Evolutionary conservation across 108 stramenopile genomes (phyloP).

Genomic region (Cafeteria roenbergensis): DNA sequence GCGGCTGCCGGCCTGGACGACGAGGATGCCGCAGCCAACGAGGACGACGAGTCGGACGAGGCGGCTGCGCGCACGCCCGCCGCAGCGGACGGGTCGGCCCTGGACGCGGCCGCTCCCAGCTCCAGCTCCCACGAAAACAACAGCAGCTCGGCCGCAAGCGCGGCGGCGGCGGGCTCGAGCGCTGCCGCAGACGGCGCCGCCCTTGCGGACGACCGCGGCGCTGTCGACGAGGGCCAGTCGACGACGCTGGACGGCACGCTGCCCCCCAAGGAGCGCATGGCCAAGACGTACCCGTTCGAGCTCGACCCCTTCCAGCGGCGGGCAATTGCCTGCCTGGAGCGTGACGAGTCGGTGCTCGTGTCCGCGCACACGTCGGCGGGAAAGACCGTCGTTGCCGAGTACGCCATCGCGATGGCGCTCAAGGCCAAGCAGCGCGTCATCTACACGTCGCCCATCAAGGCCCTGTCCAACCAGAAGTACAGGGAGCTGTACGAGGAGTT

Average conservation of each 20-base stretch:
- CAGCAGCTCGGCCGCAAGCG: neutral
- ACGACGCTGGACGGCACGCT: slow-evolving; percentile 31
- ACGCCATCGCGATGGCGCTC: slow-evolving; percentile 88
- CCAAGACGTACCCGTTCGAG: slow-evolving; percentile 79
- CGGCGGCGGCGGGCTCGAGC: neutral
- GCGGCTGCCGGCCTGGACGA: no score
- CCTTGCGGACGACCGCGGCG: slow-evolving; percentile 25
- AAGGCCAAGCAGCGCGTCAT: slow-evolving; percentile 78
- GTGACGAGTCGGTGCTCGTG: slow-evolving; percentile 81
- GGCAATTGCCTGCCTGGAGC: slow-evolving; percentile 76
- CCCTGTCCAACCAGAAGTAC: slow-evolving; percentile 93
- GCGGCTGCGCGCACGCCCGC: no score
- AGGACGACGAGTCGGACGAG: no score
- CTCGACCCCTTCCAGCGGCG: slow-evolving; percentile 88
- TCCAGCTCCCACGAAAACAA: no score
- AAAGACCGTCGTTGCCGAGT: slow-evolving; percentile 69
- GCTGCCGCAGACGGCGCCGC: neutral
- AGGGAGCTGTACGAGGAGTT: slow-evolving; percentile 82
- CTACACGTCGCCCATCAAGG: slow-evolving; percentile 98
- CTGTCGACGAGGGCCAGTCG: neutral
- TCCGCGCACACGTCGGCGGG: slow-evolving; percentile 84
- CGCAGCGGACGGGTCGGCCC: no score
- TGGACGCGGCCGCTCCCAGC: no score
- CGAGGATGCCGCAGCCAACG: no score
- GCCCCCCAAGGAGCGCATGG: slow-evolving; percentile 47